Base-by-base conservation (phyloP, 108 stramenopile species). In the Conticribra guillardii region DNA sequence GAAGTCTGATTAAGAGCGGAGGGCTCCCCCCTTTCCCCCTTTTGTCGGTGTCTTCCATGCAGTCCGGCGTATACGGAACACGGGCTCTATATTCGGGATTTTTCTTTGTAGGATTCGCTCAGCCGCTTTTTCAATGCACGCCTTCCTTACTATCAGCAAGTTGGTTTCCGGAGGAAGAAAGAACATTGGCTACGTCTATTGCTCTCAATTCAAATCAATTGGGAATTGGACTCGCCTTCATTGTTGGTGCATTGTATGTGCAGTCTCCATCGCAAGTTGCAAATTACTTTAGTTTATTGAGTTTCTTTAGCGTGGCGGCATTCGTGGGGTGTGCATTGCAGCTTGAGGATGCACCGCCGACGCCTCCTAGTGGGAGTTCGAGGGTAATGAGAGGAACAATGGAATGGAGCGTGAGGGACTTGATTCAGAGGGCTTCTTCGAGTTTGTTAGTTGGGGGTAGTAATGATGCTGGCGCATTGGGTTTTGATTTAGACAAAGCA, bases 91-190 rank as follows among this genome's bases (percentile, higher is more conserved):
- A 91, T 54, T 2, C 86, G 18, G 93, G 93, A 45, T 94, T 94
- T 71, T 91, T 92, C 52, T 73, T 90, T 9, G 91, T 95, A 0
- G 93, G 93, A 22, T 74, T 92, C 22, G 85, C 89, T 8, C 89
- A 95, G 32, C 93, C 93, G 18, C 75, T 95, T 2, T 95, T 90
- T 58, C 93, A 95, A 63, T 95, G 93, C 74, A 95, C 93, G 8
- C 93, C 93, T 4, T 82, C 90, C 18, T 53, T 94, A 23, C 79
- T 94, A 0, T 91, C 93, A 1, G 85, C 89, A 3, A 86, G 84
- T 21, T 94, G 93, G 93, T 94, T 94, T 56, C 90, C 89, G 0
- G 90, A 91, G 54, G 50, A 85, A 37, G 93, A 95, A 64, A 86
- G 90, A 5, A 94, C 93, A 14, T 64, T 94, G 83, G 93, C 93